A percentile compares a stretch with the other conserved stretches of the same genome.
Conservation (phyloP, 1,284 basidiomycete genomes). For the Boletellus deceptivus region DNA sequence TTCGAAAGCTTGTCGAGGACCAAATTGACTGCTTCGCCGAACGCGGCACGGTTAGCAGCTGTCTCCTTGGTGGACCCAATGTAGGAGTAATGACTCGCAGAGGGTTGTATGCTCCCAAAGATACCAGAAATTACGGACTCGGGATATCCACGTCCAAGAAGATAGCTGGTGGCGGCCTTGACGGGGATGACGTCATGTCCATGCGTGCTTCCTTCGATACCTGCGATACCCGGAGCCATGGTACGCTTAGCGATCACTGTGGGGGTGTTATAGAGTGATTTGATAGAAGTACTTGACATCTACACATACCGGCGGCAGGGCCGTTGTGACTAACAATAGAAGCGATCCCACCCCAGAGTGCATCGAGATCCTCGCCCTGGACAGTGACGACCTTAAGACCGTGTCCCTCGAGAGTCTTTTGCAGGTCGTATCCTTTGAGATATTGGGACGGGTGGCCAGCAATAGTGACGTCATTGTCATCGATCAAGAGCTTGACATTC, state of each 20-base stretch:
- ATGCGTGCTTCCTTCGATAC: conserved; percentile 74
- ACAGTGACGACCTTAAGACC: conserved; percentile 72
- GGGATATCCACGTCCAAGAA: conserved; percentile 61
- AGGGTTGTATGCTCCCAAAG: conserved; percentile 65
- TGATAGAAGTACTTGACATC: not conserved
- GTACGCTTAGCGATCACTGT: conserved; percentile 66
- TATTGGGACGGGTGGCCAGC: conserved; percentile 83
- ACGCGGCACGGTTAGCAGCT: conserved; percentile 77
- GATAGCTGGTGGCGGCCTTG: conserved; percentile 72
- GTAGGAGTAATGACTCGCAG: conserved; percentile 55
- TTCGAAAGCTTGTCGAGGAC: conserved; percentile 73
- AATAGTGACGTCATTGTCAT: conserved; percentile 87
- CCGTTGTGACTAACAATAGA: conserved; percentile 58
- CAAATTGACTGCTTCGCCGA: conserved; percentile 77
- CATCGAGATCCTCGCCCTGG: conserved; percentile 75
- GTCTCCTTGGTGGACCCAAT: conserved; percentile 69
- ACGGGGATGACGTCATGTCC: conserved; percentile 83
- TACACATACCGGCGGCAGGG: conserved; percentile 66
- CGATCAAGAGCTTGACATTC: conserved; percentile 82
- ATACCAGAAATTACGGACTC: conserved; percentile 50
- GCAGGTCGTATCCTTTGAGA: conserved; percentile 71
- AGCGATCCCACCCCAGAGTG: conserved; percentile 66
- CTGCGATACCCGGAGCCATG: conserved; percentile 79
- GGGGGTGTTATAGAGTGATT: conserved; percentile 1
- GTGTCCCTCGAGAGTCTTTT: conserved; percentile 74